phyloP scores from a whole-genome alignment of 139 green algal genomes.

The Chlamydomonas asymmetrica region DNA sequence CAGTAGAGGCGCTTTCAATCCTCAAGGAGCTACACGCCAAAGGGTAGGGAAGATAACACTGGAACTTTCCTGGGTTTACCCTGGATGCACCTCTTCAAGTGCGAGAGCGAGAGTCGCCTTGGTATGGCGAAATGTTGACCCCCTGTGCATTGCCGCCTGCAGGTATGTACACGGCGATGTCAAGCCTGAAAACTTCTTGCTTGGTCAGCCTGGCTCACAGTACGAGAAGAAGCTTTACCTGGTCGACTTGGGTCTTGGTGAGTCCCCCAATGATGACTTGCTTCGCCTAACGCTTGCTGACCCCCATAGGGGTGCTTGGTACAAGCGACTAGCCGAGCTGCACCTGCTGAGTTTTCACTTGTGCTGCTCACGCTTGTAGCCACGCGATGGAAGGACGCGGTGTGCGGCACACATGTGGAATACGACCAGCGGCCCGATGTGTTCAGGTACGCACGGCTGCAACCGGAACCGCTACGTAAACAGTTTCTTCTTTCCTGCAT shows the following conservation, averaged over 20 bases:
- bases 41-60: too few relatives aligned
- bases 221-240: constrained; percentile 97
- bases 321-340: not conserved
- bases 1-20: constrained; percentile 95
- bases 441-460: constrained; percentile 78
- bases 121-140: too few relatives aligned
- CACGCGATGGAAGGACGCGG: constrained; percentile 86
- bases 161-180: constrained; percentile 99
- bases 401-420: constrained; percentile 93
- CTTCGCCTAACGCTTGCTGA: too few relatives aligned
- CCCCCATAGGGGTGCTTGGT: too few relatives aligned
- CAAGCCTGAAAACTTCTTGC: constrained; percentile 99
- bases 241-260: constrained; percentile 94
- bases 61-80: too few relatives aligned
- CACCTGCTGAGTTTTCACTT: not conserved
- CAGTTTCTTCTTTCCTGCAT: too few relatives aligned
- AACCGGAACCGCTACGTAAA: too few relatives aligned
- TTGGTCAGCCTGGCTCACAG: constrained; percentile 78
- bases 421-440: constrained; percentile 99
- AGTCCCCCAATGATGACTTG: too few relatives aligned
- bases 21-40: constrained; percentile 95
- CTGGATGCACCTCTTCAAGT: too few relatives aligned
- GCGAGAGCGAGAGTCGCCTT: too few relatives aligned
- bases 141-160: constrained; percentile 6
- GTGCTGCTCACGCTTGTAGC: constrained; percentile 48